These are phyloP conservation scores for Cladosporium sp. DNA, from an alignment of 2,329 filamentous ascomycete species.

Conservation along the genomic window DNA sequence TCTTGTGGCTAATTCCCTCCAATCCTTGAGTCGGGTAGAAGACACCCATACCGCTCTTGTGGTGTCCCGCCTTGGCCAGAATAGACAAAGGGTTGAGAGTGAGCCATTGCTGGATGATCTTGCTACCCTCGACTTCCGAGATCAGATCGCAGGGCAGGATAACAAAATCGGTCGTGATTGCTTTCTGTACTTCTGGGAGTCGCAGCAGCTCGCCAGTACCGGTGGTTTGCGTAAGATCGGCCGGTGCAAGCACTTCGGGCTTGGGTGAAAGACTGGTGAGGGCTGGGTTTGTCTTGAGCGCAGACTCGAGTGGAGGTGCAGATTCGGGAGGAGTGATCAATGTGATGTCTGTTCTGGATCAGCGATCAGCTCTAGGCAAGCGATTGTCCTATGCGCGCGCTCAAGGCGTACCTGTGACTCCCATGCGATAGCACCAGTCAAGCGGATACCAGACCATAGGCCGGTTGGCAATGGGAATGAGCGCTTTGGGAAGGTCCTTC, in stretches of 20 bases:
- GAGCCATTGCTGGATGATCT: constrained; percentile 88
- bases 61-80: constrained; percentile 53
- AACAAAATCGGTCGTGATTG: constrained; percentile 79
- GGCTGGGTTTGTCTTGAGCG: constrained; percentile 72
- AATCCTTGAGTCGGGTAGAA: constrained; percentile 80
- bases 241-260: constrained; percentile 71
- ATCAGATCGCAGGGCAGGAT: constrained; percentile 90
- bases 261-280: constrained; percentile 67
- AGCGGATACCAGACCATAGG: constrained; percentile 89
- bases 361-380: not conserved
- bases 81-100: constrained; percentile 52
- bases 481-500: constrained; percentile 74
- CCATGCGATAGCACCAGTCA: constrained; percentile 78
- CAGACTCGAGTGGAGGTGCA: constrained; percentile 60
- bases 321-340: constrained; percentile 55
- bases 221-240: constrained; percentile 71
- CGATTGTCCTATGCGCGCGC: not conserved
- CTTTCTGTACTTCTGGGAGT: constrained; percentile 72
- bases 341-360: constrained; percentile 44
- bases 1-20: constrained; percentile 68
- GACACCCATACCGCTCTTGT: constrained; percentile 77
- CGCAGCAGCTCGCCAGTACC: constrained; percentile 86
- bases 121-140: constrained; percentile 79
- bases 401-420: constrained; percentile 58
- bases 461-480: constrained; percentile 75